Conservation (phyloP, 139 green algal genomes). For the Auxenochlorella pyrenoidosa region DNA sequence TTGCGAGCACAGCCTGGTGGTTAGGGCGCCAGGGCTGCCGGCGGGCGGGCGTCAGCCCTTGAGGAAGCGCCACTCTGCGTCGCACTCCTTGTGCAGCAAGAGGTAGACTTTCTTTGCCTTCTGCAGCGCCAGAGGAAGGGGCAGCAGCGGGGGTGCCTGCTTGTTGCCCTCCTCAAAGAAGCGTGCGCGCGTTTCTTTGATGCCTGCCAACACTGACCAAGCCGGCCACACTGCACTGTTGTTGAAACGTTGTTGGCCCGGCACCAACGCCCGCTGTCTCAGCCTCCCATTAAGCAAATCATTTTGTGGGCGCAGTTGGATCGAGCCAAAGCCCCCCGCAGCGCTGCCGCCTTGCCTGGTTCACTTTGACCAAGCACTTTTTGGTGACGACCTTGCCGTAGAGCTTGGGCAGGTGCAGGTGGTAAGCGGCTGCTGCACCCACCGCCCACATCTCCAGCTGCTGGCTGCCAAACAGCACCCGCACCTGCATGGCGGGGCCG, state of each 20-base stretch:
- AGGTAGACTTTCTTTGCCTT: slow-evolving; percentile 43
- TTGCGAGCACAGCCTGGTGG: no score
- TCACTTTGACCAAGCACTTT: slow-evolving; percentile 33
- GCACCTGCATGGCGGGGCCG: slow-evolving; percentile 8
- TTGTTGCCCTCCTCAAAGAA: no score
- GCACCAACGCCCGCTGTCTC: no score
- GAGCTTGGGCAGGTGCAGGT: slow-evolving; percentile 44
- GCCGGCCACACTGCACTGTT: no score
- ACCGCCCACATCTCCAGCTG: slow-evolving; percentile 49
- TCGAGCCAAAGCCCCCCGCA: neutral
- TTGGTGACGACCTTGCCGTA: slow-evolving; percentile 35
- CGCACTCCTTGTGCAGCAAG: slow-evolving; percentile 45
- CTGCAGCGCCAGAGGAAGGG: neutral
- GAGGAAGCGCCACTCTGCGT: slow-evolving; percentile 52
- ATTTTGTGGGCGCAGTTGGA: no score
- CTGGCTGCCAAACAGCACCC: neutral
- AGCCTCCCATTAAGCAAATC: no score
- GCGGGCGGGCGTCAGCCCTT: slow-evolving; percentile 34
- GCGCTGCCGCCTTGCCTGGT: neutral
- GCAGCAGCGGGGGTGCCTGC: no score
- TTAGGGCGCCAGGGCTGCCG: no score
- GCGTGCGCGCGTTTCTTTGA: no score
- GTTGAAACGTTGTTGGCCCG: no score
- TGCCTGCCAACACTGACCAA: no score
- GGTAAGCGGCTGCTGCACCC: slow-evolving; percentile 29